These are phyloP conservation scores for Nakaseomyces sp. DNA, from an alignment of 1,139 yeast species.

Conservation along the genomic window DNA sequence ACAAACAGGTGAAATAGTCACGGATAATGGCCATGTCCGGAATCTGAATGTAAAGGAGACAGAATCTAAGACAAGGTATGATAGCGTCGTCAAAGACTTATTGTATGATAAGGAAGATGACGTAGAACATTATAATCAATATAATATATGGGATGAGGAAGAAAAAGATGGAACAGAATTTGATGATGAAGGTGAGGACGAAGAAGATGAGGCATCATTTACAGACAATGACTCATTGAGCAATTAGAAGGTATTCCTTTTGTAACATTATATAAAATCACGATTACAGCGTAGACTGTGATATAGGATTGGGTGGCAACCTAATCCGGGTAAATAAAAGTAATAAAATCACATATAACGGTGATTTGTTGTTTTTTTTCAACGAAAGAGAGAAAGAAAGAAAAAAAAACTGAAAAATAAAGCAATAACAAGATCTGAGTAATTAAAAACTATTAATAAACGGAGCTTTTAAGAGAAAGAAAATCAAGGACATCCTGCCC, in stretches of 20 bases:
- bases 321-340: not conserved
- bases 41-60: conserved; percentile 12
- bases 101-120: conserved; percentile 9
- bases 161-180: conserved; percentile 4
- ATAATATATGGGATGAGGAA: conserved; percentile 13
- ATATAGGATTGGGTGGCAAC: not conserved
- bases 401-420: not conserved
- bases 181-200: conserved; percentile 6
- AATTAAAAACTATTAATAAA: not conserved
- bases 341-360: not conserved
- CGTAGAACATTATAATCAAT: conserved; percentile 4
- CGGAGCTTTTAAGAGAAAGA: not conserved
- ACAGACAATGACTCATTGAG: conserved; percentile 5
- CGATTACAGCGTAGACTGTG: not conserved
- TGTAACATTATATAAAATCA: not conserved
- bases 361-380: not conserved
- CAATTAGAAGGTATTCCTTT: conserved; percentile 6
- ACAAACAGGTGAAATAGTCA: conserved; percentile 47
- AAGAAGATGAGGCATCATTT: conserved; percentile 10
- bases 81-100: conserved; percentile 20
- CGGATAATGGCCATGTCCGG: conserved; percentile 57
- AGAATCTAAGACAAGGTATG: conserved; percentile 11
- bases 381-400: not conserved
- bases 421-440: conserved; percentile 1
- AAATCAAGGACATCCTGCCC: not conserved